A percentile compares a stretch with the other conserved stretches of the same genome.
phyloP scores from a whole-genome alignment of 495 filamentous ascomycete species.

The Astrothelium subdiscretum region DNA sequence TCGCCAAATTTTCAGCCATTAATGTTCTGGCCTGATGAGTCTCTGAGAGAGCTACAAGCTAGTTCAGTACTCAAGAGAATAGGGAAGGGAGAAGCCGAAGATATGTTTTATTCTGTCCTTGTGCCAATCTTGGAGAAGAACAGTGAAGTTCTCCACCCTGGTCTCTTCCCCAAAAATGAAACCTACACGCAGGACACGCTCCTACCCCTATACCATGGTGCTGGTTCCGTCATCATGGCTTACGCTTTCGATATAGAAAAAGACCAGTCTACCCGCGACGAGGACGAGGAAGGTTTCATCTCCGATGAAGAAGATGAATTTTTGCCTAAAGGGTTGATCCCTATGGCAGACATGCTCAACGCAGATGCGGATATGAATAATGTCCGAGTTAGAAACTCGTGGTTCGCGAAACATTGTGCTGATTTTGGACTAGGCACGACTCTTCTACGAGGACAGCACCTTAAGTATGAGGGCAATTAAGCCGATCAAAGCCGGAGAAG shows the following conservation, averaged over 20 bases:
- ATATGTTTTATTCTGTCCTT: slow-evolving; percentile 51
- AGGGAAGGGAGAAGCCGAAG: slow-evolving; percentile 59
- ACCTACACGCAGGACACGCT: slow-evolving; percentile 34
- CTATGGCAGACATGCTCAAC: slow-evolving; percentile 85
- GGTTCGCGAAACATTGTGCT: neutral
- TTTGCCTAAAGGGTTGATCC: slow-evolving; percentile 73
- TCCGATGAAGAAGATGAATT: slow-evolving; percentile 55
- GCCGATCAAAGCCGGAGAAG: slow-evolving; percentile 55
- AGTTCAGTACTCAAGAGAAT: slow-evolving; percentile 69
- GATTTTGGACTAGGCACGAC: slow-evolving; percentile 37
- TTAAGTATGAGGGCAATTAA: slow-evolving; percentile 58
- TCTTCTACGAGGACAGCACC: slow-evolving; percentile 55
- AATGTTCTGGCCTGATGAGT: slow-evolving; percentile 74
- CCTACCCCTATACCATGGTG: slow-evolving; percentile 54
- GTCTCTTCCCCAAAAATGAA: slow-evolving; percentile 30
- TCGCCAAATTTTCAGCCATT: slow-evolving; percentile 61
- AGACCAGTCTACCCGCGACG: slow-evolving; percentile 42
- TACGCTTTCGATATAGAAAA: slow-evolving; percentile 80
- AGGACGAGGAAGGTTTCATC: slow-evolving; percentile 42
- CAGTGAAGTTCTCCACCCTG: slow-evolving; percentile 38
- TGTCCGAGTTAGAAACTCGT: slow-evolving; percentile 28
- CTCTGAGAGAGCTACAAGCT: slow-evolving; percentile 63
- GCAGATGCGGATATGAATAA: slow-evolving; percentile 80
- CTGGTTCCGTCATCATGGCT: slow-evolving; percentile 85
- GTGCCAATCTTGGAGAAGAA: slow-evolving; percentile 46